Conservation (phyloP, 1,139 yeast genomes). For the Meyerozyma smithsonii region DNA sequence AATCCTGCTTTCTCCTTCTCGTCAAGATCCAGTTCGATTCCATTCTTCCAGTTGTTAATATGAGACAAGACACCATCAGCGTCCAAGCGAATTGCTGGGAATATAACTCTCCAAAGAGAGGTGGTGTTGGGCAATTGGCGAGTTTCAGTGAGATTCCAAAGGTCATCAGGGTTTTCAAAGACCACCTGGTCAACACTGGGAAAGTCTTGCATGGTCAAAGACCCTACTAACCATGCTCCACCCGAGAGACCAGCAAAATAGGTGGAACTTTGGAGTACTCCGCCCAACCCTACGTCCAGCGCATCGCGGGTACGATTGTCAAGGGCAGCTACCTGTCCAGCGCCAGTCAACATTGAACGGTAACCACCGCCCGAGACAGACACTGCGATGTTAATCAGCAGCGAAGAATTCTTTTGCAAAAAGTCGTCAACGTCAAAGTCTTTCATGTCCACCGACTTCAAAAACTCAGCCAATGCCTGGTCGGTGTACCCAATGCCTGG, state of each 20-base stretch:
- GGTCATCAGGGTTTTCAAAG: slow-evolving; percentile 19
- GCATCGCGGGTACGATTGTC: slow-evolving; percentile 16
- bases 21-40: slow-evolving; percentile 25
- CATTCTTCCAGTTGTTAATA: slow-evolving; percentile 27
- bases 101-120: slow-evolving; percentile 17
- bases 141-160: slow-evolving; percentile 33
- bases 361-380: slow-evolving; percentile 27
- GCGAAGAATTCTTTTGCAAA: slow-evolving; percentile 15
- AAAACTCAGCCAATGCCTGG: slow-evolving; percentile 16
- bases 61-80: slow-evolving; percentile 25
- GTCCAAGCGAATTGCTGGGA: slow-evolving; percentile 20
- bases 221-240: slow-evolving; percentile 35
- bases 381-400: slow-evolving; percentile 18
- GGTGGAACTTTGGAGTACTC: slow-evolving; percentile 34
- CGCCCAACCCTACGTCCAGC: slow-evolving; percentile 22
- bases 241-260: slow-evolving; percentile 39
- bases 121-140: slow-evolving; percentile 26
- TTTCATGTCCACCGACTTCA: slow-evolving; percentile 16
- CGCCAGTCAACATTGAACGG: slow-evolving; percentile 24
- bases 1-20: slow-evolving; percentile 31
- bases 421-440: slow-evolving; percentile 19
- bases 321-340: slow-evolving; percentile 23
- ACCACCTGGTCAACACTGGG: slow-evolving; percentile 33
- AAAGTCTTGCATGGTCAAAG: slow-evolving; percentile 31
- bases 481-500: slow-evolving; percentile 16